phyloP scores from a whole-genome alignment of 108 stramenopile species.

The Epithemia pelagica region DNA sequence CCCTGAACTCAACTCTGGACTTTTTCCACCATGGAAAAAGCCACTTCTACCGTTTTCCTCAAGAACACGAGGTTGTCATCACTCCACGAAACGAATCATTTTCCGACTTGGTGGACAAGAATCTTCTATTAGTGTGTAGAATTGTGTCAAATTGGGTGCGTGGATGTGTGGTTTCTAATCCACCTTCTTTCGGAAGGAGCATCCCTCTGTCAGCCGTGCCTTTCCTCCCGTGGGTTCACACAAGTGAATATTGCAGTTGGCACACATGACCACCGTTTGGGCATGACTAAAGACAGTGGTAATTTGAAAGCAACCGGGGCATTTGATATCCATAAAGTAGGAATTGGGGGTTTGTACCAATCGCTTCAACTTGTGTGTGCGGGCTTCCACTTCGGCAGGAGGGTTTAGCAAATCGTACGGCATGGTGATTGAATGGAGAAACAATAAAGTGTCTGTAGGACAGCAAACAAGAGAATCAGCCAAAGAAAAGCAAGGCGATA shows the following conservation, averaged over 20 bases:
- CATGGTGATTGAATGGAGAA: constrained; percentile 74
- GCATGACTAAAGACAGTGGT: constrained; percentile 90
- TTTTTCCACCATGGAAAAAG: no score
- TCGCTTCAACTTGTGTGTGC: constrained; percentile 99
- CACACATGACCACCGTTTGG: constrained; percentile 97
- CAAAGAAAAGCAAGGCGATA: no score
- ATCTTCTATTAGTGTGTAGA: no score
- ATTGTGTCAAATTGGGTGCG: no score
- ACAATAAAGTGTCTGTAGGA: background rate
- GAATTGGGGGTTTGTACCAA: constrained; percentile 98
- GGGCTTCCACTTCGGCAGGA: constrained; percentile 80
- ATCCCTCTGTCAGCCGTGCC: constrained; percentile 97
- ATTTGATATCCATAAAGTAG: constrained; percentile 99
- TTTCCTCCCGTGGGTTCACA: constrained; percentile 99
- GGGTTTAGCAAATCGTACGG: constrained; percentile 96
- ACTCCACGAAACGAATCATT: no score
- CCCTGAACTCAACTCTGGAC: no score
- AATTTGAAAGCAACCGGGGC: constrained; percentile 99
- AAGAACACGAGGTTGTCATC: no score
- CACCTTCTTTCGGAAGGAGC: constrained; percentile 98
- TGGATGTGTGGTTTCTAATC: no score
- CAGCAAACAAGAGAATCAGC: background rate
- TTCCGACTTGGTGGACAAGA: no score
- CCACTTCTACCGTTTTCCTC: no score
- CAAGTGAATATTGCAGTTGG: constrained; percentile 93